Evolutionary conservation across 2,329 filamentous ascomycete species (phyloP), one percentile per base, ranked within the genome.

Genomic region (Colletotrichum sp.): DNA sequence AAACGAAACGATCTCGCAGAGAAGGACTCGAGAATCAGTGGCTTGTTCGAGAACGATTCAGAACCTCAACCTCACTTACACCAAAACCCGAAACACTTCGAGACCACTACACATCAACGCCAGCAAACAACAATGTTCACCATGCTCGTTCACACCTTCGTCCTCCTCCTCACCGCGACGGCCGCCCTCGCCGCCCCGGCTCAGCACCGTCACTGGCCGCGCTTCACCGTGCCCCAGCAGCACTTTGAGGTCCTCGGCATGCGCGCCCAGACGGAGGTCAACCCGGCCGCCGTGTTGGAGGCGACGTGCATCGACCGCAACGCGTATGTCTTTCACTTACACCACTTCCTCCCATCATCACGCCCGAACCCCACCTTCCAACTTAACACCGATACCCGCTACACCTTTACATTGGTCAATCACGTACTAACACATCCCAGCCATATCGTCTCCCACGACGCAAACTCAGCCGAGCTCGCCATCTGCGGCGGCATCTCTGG

Each of bases 401-500:
- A 57, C 2, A 32, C 7, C 28, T 18, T 34, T 10, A 6, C 28
- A 43, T 3, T 5, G 2, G n/a, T 13, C 6, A 18, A 6, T 32
- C 6, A n/a, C 18, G 55, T 48, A 39, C 72, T 78, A 72, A 80
- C 66, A 57, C 48, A 5, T 15, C 4, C 12, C 55, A 77, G 85
- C 8, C 82, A 85, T 75, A 87, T 88, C 76, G 84, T 86, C 77
- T 86, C 86, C 79, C 88, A 90, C 80, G 89, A 90, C 80, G 85
- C 86, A 55, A 86, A 86, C 75, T 87, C 87, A 15, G 87, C 87
- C 9, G 82, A 89, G 78, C 85, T 90, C 15, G 82, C 80, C 69
- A 89, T 89, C 82, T 90, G 89, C 82, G 86, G 87, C 67, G 86
- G 93, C 72, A 90, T 90, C 75, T 84, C 88, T 0, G 87, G 87